A percentile compares a stretch with the other conserved stretches of the same genome.
Conservation (phyloP, 2,329 filamentous ascomycete genomes). For the Fusarium sp. region DNA sequence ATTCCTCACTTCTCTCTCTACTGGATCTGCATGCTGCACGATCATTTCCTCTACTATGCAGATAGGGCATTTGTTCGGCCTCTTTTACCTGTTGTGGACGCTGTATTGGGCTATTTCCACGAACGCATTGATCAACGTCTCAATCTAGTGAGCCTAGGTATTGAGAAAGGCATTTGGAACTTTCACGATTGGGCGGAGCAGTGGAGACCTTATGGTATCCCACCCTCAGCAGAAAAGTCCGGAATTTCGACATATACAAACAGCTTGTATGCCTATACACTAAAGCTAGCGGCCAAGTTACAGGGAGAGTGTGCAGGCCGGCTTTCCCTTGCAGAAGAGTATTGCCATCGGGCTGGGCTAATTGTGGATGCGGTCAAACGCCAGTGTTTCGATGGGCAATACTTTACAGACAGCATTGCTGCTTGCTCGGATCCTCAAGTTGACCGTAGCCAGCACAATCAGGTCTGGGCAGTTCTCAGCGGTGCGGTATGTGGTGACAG, state of each 20-base stretch:
- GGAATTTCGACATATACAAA: neutral
- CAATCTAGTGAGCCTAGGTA: rapidly evolving
- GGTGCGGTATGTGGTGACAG: neutral
- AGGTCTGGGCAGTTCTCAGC: neutral
- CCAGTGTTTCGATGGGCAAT: neutral
- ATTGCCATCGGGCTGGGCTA: neutral
- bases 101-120: neutral
- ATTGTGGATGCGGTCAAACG: neutral
- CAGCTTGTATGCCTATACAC: neutral
- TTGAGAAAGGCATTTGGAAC: neutral
- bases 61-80: neutral
- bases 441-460: neutral
- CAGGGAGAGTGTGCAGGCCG: neutral
- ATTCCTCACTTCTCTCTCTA: neutral
- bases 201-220: neutral
- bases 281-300: neutral
- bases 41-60: neutral
- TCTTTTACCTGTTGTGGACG: neutral
- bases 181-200: neutral
- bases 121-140: neutral
- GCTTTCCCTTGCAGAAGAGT: neutral
- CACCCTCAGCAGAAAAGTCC: rapidly evolving
- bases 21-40: neutral
- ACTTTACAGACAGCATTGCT: neutral
- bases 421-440: rapidly evolving